Evolutionary conservation across 441 rosid genomes (phyloP).

Genomic region (Bocquillonia castaneifolia): DNA sequence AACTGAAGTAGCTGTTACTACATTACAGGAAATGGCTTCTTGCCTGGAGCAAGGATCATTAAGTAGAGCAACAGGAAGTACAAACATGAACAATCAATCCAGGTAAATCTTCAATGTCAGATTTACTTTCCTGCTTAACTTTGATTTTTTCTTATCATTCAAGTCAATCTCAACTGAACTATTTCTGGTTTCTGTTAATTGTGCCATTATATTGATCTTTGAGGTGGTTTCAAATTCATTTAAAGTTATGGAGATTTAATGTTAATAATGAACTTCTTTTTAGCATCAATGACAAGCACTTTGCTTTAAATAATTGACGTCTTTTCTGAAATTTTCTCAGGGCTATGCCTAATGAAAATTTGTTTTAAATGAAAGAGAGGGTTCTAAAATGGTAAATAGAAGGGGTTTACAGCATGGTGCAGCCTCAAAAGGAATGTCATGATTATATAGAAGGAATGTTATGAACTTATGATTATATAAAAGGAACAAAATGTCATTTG

Average conservation of each 20-base stretch:
- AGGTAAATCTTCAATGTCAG: conserved; percentile 41
- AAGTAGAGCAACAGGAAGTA: conserved; percentile 95
- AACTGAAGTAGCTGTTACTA: conserved; percentile 67
- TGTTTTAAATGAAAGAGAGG: not conserved
- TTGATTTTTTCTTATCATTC: not conserved
- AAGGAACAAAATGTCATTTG: not conserved
- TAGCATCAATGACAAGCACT: not conserved
- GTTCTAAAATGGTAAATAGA: too few relatives aligned
- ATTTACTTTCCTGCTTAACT: not conserved
- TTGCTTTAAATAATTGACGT: not conserved
- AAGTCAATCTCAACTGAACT: not conserved
- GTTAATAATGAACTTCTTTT: not conserved
- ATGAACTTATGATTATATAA: too few relatives aligned
- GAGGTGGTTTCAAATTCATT: not conserved
- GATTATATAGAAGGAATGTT: not conserved
- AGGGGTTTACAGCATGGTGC: not conserved
- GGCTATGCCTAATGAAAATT: not conserved
- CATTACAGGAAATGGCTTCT: conserved; percentile 84
- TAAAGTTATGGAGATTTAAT: not conserved
- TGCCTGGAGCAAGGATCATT: conserved; percentile 93
- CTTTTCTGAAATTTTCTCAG: not conserved
- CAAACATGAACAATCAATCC: conserved; percentile 97
- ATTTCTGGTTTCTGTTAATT: not conserved
- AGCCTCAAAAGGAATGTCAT: not conserved
- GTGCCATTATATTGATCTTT: not conserved